These are phyloP conservation scores for Fraxinus albicans DNA, from an alignment of 305 asterid genomes.

Conservation along the genomic window DNA sequence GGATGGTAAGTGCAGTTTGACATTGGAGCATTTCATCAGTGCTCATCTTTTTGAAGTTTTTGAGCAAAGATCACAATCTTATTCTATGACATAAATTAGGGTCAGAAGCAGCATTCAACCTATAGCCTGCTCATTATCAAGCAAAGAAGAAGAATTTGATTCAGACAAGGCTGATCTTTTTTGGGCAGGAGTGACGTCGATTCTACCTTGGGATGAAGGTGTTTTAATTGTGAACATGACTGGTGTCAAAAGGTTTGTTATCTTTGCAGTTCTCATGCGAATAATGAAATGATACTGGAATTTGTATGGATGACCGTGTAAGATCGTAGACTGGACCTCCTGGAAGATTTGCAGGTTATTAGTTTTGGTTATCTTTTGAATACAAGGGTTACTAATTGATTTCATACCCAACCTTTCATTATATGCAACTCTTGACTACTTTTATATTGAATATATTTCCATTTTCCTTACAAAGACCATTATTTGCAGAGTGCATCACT, in stretches of 20 bases:
- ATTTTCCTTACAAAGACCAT: no score
- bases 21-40: slow-evolving; percentile 5
- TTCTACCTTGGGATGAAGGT: slow-evolving; percentile 27
- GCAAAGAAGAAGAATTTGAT: slow-evolving; percentile 13
- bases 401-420: not conserved
- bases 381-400: slow-evolving; percentile 29
- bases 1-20: slow-evolving; percentile 25
- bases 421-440: no score
- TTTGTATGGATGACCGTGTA: slow-evolving; percentile 12
- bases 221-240: slow-evolving; percentile 28
- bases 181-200: slow-evolving; percentile 18
- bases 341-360: slow-evolving; percentile 23
- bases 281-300: not conserved
- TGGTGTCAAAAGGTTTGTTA: slow-evolving; percentile 18
- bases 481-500: no score
- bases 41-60: slow-evolving; percentile 9
- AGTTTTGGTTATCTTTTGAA: slow-evolving; percentile 5
- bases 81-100: not conserved
- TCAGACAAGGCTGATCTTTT: not conserved
- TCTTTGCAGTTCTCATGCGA: slow-evolving; percentile 23
- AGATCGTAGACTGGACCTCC: slow-evolving; percentile 20
- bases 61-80: not conserved
- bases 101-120: slow-evolving; percentile 18
- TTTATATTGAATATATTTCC: no score
- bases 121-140: slow-evolving; percentile 1